Base-by-base conservation (phyloP, 2,329 filamentous ascomycete genomes). In the Cryphonectria parasitica region DNA sequence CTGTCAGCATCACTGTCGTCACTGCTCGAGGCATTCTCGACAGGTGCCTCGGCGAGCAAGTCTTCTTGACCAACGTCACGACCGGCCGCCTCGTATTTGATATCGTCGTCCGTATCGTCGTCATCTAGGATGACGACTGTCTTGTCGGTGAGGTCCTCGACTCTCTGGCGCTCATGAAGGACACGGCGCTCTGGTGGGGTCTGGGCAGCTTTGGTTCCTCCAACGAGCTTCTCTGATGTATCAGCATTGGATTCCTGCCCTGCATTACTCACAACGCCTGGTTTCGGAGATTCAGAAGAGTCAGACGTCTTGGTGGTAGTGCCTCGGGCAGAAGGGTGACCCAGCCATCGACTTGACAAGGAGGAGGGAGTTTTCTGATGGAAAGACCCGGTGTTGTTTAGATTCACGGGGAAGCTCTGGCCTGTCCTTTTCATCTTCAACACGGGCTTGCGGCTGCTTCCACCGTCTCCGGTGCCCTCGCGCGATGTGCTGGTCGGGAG, bases 361-460 rank as follows among this genome's bases (percentile, higher is more conserved):
- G 65, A 65, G n/a, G 65, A 65, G 19, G 34, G 13, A 8, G 64
- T 62, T 5, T 49, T 70, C 49, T 60, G 71, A 25, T 70, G 68
- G 6, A 62, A 28, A 7, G 66, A 66, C 34, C 39, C 54, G 6
- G 36, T 39, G n/a, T 62, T 31, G 17, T 66, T 64, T 19, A 31
- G 7, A 34, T 19, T 63, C 22, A 72, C 36, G 5, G 71, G 68
- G 34, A 70, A 68, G 63, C 66, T 70, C 45, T 72, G 71, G 45
- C 71, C 71, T 13, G 71, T 72, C 54, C 71, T 70, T 49, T 63
- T 72, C 71, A 72, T 72, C 56, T 70, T 72, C 45, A 72, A 22
- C 5, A 70, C 56, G 8, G 68, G 70, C 39, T 70, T 72, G 6
- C 22, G 61, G 36, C n/a, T 10, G 11, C 62, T 25, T 28, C 15